Conservation (phyloP, 106 monocot species). For the Acorus gramineus region DNA sequence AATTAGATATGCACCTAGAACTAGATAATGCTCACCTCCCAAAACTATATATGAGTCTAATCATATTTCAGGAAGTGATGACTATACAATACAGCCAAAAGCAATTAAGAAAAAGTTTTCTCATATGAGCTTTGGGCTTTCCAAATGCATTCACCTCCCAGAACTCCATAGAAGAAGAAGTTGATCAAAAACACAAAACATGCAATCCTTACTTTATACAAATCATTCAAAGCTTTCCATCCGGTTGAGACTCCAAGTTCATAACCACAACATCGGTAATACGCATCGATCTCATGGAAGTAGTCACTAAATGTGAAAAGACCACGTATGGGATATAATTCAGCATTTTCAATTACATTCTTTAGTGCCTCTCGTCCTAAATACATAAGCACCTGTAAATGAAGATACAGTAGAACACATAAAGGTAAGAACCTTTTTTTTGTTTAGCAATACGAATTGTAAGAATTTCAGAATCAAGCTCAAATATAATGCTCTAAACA, state of each 20-base stretch:
- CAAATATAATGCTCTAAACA: no score
- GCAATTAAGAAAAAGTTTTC: no score
- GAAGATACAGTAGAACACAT: background rate
- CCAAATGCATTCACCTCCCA: no score
- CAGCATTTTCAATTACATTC: slow-evolving; percentile 45
- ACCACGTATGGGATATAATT: slow-evolving; percentile 77
- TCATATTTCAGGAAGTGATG: no score
- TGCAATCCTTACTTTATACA: slow-evolving; percentile 53
- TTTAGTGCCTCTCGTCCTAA: slow-evolving; percentile 12
- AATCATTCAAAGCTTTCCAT: slow-evolving; percentile 59
- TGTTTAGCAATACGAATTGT: background rate
- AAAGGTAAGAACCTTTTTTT: no score
- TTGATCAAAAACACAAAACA: no score
- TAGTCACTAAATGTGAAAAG: slow-evolving; percentile 69
- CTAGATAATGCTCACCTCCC: no score
- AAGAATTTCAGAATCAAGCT: background rate
- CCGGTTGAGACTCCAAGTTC: slow-evolving; percentile 77
- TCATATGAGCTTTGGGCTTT: no score
- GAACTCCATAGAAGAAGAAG: no score
- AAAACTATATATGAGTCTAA: no score
- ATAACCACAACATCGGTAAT: slow-evolving; percentile 47
- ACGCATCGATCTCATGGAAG: slow-evolving; percentile 70
- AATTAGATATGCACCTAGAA: no score
- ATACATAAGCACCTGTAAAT: slow-evolving; percentile 20
- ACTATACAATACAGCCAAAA: no score